A percentile compares a stretch with the other conserved stretches of the same genome.
Evolutionary conservation across 140 eudicot species (phyloP).

Genomic region (Oenanthe javanica): DNA sequence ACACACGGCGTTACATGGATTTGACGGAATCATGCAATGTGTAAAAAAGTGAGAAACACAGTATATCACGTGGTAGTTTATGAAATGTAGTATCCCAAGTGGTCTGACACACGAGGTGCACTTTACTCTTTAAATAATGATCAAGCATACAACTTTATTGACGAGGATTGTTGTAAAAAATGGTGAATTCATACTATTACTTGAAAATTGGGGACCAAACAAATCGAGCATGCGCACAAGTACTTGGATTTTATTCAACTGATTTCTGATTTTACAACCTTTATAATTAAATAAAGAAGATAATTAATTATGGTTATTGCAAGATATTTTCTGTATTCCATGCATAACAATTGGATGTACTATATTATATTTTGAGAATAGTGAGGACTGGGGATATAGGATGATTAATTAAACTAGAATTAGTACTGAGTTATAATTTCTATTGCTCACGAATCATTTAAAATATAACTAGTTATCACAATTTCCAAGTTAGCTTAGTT

Average conservation of each 20-base stretch:
- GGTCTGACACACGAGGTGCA: too few species aligned
- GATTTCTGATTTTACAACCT: not conserved
- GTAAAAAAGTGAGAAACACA: too few species aligned
- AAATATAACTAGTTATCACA: too few species aligned
- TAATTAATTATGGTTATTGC: not conserved
- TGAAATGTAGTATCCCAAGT: too few species aligned
- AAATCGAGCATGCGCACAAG: not conserved
- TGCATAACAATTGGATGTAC: not conserved
- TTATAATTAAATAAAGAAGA: not conserved
- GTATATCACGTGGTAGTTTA: too few species aligned
- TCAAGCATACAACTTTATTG: not conserved
- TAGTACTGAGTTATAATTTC: not conserved
- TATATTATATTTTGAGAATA: too few species aligned
- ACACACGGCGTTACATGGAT: too few species aligned
- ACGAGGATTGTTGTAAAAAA: not conserved
- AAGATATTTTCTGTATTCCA: not conserved
- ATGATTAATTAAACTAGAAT: not conserved
- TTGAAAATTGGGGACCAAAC: not conserved
- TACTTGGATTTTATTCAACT: not conserved
- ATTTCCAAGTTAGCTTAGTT: not conserved
- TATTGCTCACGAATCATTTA: not conserved
- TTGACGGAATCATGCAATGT: too few species aligned
- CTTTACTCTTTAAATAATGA: not conserved
- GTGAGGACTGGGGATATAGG: not conserved
- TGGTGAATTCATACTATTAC: not conserved